Evolutionary conservation across 2,329 filamentous ascomycete genomes (phyloP).

Genomic region (Penicillium sp.): DNA sequence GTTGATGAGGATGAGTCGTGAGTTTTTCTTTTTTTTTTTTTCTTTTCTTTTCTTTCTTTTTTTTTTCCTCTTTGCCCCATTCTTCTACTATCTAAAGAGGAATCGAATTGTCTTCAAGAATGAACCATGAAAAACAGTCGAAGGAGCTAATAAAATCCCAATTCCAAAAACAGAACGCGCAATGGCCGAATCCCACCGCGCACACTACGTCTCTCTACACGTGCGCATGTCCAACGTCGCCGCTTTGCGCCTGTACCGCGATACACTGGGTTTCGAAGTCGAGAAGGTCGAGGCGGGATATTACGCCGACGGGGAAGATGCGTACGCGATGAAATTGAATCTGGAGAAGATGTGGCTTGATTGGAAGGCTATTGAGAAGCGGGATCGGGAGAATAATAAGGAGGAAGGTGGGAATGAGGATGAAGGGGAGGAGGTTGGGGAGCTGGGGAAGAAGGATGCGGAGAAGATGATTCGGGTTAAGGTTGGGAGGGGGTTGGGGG

Average conservation of each 20-base stretch:
- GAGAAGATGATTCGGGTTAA: constrained; percentile 77
- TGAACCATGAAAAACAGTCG: no score
- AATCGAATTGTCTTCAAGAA: no score
- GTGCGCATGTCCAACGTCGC: constrained; percentile 92
- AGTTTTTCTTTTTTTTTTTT: constrained; percentile 32
- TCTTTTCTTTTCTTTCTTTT: constrained; percentile 1
- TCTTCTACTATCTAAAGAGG: no score
- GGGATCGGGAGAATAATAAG: constrained; percentile 35
- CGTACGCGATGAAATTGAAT: constrained; percentile 89
- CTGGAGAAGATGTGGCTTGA: constrained; percentile 53
- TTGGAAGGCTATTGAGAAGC: constrained; percentile 46
- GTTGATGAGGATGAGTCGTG: constrained; percentile 93
- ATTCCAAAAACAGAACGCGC: no score
- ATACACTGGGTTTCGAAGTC: constrained; percentile 83
- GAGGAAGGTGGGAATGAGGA: constrained; percentile 44
- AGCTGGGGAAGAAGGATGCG: constrained; percentile 53
- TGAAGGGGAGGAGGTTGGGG: constrained; percentile 68
- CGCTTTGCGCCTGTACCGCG: constrained; percentile 85
- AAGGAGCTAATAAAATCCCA: no score
- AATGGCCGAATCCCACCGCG: constrained; percentile 93
- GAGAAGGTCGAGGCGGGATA: constrained; percentile 59
- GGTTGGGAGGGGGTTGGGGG: constrained; percentile 74
- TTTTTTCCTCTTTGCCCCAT: constrained; percentile 6
- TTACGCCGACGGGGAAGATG: constrained; percentile 96
- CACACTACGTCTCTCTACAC: constrained; percentile 90